Conservation (phyloP, 2,329 filamentous ascomycete genomes). For the Hymenoscyphus scutula region DNA sequence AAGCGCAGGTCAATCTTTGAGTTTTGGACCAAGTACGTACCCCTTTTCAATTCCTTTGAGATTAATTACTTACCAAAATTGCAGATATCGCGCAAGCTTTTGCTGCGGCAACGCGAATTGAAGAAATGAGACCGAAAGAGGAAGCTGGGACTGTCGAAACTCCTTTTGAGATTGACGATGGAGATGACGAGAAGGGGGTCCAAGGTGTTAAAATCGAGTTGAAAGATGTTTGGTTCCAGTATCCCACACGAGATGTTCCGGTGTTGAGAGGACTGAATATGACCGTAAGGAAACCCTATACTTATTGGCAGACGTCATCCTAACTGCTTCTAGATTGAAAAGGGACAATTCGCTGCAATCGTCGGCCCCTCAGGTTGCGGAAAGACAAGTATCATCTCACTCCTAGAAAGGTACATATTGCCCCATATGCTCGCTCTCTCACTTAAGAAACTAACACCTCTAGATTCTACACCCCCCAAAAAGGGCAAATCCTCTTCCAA, state of each 20-base stretch:
- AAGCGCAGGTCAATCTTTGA: slow-evolving; percentile 51
- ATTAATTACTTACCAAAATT: slow-evolving; percentile 12
- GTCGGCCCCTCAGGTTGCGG: slow-evolving; percentile 64
- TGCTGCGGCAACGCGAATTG: slow-evolving; percentile 57
- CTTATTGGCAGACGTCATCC: not conserved
- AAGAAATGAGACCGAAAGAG: slow-evolving; percentile 36
- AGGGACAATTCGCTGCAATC: slow-evolving; percentile 68
- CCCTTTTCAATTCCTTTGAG: not conserved
- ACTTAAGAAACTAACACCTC: not conserved
- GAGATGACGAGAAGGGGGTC: slow-evolving; percentile 29
- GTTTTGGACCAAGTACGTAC: slow-evolving; percentile 42
- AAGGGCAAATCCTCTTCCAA: slow-evolving; percentile 62
- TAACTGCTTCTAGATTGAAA: slow-evolving; percentile 39
- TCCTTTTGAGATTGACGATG: slow-evolving; percentile 18
- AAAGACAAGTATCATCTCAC: slow-evolving; percentile 68
- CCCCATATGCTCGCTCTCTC: not conserved
- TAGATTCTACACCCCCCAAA: slow-evolving; percentile 60
- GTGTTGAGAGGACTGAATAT: slow-evolving; percentile 56
- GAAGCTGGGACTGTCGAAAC: not conserved
- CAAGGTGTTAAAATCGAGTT: slow-evolving; percentile 34
- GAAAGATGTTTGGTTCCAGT: slow-evolving; percentile 54
- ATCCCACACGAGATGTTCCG: slow-evolving; percentile 53
- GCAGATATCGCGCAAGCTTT: slow-evolving; percentile 53
- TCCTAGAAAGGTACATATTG: slow-evolving; percentile 51
- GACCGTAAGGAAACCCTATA: slow-evolving; percentile 46